These are phyloP conservation scores for Theobroma cacao DNA, from an alignment of 345 rosid species.

Conservation along the genomic window DNA sequence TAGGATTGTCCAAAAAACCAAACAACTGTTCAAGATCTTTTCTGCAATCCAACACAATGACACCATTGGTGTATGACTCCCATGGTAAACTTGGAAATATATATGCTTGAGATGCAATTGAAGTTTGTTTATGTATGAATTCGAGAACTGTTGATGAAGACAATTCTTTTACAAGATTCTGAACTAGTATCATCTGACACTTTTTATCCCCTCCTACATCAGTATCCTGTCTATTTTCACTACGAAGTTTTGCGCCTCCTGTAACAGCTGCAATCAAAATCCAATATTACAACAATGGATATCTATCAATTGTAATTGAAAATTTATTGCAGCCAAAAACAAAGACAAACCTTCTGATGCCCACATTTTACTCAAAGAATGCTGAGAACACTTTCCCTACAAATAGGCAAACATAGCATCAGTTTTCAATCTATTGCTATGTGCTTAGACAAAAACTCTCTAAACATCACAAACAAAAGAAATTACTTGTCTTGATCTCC, in stretches of 20 bases:
- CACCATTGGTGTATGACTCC: conserved; percentile 31
- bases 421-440: background rate
- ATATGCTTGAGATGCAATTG: conserved; percentile 20
- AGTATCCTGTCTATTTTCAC: conserved; percentile 17
- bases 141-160: conserved; percentile 32
- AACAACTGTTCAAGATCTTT: conserved; percentile 24
- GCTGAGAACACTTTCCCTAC: conserved; percentile 22
- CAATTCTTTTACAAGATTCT: conserved; percentile 40
- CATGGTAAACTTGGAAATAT: conserved; percentile 35
- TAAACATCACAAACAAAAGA: background rate
- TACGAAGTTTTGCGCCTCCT: background rate
- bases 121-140: conserved; percentile 36
- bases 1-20: conserved; percentile 31
- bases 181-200: conserved; percentile 23
- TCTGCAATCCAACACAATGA: conserved; percentile 24
- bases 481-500: conserved; percentile 15
- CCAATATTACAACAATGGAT: background rate
- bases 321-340: background rate
- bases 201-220: conserved; percentile 34
- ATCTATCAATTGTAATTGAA: background rate
- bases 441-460: background rate
- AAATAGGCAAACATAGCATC: conserved; percentile 12
- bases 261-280: background rate
- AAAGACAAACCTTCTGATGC: conserved; percentile 27
- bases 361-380: background rate